These are phyloP conservation scores for Aspergillus texensis DNA, from an alignment of 2,329 filamentous ascomycete genomes.

Conservation along the genomic window DNA sequence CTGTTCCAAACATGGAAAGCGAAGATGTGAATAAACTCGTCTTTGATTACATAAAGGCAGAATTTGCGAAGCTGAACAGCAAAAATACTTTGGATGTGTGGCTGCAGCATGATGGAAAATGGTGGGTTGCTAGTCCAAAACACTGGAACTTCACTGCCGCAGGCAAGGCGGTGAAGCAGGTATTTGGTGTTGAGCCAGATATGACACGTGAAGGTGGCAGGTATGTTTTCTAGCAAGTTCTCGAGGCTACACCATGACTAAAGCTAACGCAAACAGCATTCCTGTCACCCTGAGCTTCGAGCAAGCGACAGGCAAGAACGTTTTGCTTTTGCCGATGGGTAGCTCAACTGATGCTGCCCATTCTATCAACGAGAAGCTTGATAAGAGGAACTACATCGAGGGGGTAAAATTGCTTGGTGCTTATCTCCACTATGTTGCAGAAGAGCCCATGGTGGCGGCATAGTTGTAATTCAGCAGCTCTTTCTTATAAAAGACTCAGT, in stretches of 20 bases:
- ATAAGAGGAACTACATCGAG: constrained; percentile 97
- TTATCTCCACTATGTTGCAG: constrained; percentile 93
- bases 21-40: constrained; percentile 84
- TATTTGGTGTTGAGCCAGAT: constrained; percentile 91
- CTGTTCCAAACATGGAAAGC: constrained; percentile 96
- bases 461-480: not conserved
- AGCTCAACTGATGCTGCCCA: constrained; percentile 95
- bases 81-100: constrained; percentile 88
- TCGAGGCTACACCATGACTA: not conserved
- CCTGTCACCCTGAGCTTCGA: constrained; percentile 97
- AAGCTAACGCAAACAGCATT: constrained; percentile 63
- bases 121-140: constrained; percentile 97
- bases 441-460: constrained; percentile 65
- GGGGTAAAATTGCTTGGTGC: constrained; percentile 93
- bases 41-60: constrained; percentile 77
- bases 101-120: constrained; percentile 90
- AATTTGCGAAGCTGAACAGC: constrained; percentile 82
- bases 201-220: constrained; percentile 94
- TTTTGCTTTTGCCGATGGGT: constrained; percentile 92
- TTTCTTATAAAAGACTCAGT: not conserved
- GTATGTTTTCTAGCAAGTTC: constrained; percentile 47
- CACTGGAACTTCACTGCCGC: constrained; percentile 99
- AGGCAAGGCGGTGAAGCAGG: constrained; percentile 91
- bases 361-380: constrained; percentile 97
- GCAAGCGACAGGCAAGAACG: constrained; percentile 97